A percentile compares a stretch with the other conserved stretches of the same genome.
Conservation (phyloP, 495 filamentous ascomycete species). For the Penicillium mononematosum region DNA sequence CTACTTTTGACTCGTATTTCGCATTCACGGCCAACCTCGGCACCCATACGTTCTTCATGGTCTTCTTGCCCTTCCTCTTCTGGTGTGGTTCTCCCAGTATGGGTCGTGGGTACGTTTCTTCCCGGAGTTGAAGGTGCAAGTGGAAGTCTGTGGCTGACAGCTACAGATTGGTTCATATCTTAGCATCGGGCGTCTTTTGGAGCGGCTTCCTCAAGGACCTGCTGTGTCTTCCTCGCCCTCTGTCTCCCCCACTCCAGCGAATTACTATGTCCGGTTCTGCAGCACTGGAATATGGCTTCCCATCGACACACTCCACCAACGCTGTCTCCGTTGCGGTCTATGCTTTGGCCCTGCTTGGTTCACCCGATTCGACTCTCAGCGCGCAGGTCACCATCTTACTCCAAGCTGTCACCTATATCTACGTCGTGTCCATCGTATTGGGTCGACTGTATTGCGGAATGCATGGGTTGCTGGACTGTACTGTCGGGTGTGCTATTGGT, state of each 20-base stretch:
- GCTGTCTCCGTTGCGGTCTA: conserved; percentile 93
- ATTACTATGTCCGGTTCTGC: conserved; percentile 97
- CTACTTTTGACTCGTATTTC: conserved; percentile 89
- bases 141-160: conserved; percentile 13
- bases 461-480: conserved; percentile 93
- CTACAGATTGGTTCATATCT: conserved; percentile 76
- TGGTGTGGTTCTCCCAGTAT: conserved; percentile 86
- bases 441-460: conserved; percentile 96
- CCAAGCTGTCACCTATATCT: conserved; percentile 70
- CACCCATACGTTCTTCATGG: conserved; percentile 98
- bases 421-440: conserved; percentile 84
- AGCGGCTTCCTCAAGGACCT: conserved; percentile 94
- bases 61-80: conserved; percentile 86
- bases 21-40: conserved; percentile 95
- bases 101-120: conserved; percentile 69
- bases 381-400: conserved; percentile 54
- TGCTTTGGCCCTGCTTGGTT: conserved; percentile 63
- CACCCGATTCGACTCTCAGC: conserved; percentile 51
- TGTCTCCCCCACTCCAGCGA: conserved; percentile 88
- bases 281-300: conserved; percentile 94
- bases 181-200: conserved; percentile 87
- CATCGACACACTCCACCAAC: conserved; percentile 95
- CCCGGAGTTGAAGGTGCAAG: not conserved
- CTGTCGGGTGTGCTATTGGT: conserved; percentile 74
- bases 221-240: conserved; percentile 87